Base-by-base conservation (phyloP, 2,329 filamentous ascomycete genomes). In the Trichoderma cornu-damae region DNA sequence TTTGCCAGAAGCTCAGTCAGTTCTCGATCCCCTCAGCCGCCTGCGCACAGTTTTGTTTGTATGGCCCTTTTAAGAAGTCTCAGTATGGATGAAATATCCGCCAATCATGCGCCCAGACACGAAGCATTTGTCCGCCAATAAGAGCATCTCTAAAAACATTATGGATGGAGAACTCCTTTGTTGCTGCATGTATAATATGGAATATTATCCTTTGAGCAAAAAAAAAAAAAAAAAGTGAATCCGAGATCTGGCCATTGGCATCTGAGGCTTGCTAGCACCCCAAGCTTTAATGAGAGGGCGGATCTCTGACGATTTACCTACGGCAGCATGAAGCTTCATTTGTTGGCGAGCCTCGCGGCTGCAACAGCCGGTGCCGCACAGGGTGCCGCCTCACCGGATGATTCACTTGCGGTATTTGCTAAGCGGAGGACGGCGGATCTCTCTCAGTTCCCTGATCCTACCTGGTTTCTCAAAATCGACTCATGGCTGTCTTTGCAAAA, bases 361-460 rank as follows among this genome's bases (percentile, higher is more conserved):
- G 49, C 40, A n/a, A 30, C 47, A 4, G 35, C 49, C 3, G 22
- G 30, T 12, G n/a, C 54, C 30, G 57, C 32, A 7, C 28, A 44
- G 32, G 58, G 44, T 2, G 54, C 58, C 12, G 18, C 47, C 4
- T 56, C 57, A 14, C 12, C 40, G n/a, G 40, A 43, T 16, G 54
- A 61, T 32, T 58, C 60, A 38, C 51, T 64, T 28, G 58, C 50
- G 22, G 28, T 62, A 34, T 52, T 65, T 20, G 48, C 62, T 0
- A 47, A 58, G 54, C 57, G 62, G 5, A 59, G 63, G 12, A 58
- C 62, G 5, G 61, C 58, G n/a, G 62, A 65, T 30, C 49, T 65
- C 2, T 60, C 64, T 1, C 59, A 63, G 38, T 63, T 63, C 37
- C 62, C 63, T n/a, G 60, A 65, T 47, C 60, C 64, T 2, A 26